Evolutionary conservation across 495 filamentous ascomycete genomes (phyloP).

Genomic region (Xanthoparmelia taractica): DNA sequence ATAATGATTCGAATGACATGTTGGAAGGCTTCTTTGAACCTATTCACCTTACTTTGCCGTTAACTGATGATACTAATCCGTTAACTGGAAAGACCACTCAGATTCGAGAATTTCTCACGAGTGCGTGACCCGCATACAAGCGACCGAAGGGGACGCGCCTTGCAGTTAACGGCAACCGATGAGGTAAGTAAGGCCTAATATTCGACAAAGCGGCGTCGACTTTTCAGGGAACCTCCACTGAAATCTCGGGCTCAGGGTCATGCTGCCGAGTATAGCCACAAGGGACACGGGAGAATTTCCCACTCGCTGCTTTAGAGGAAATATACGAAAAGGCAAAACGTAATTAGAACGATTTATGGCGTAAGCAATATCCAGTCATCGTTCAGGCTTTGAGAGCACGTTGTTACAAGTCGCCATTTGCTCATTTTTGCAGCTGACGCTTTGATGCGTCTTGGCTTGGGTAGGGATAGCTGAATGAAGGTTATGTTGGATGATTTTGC

Average conservation of each 20-base stretch:
- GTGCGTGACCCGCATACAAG: constrained; percentile 11
- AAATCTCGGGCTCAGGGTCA: too few species aligned
- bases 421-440: too few species aligned
- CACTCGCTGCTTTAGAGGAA: neutral
- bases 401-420: neutral
- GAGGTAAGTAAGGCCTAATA: neutral
- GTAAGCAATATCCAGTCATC: neutral
- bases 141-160: constrained; percentile 9
- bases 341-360: neutral
- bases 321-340: neutral
- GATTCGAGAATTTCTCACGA: neutral
- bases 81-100: constrained; percentile 23
- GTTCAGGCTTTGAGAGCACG: neutral
- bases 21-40: neutral
- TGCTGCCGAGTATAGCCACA: too few species aligned
- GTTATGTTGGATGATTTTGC: neutral
- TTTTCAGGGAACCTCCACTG: neutral
- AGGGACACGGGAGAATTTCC: neutral
- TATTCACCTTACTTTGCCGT: neutral
- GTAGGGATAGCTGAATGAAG: constrained; percentile 24
- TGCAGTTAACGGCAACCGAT: constrained; percentile 24
- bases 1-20: constrained; percentile 12
- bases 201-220: neutral
- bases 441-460: neutral
- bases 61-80: constrained; percentile 16